phyloP scores from a whole-genome alignment of 2,329 filamentous ascomycete species.

The Stagonosporopsis chrysanthemi region DNA sequence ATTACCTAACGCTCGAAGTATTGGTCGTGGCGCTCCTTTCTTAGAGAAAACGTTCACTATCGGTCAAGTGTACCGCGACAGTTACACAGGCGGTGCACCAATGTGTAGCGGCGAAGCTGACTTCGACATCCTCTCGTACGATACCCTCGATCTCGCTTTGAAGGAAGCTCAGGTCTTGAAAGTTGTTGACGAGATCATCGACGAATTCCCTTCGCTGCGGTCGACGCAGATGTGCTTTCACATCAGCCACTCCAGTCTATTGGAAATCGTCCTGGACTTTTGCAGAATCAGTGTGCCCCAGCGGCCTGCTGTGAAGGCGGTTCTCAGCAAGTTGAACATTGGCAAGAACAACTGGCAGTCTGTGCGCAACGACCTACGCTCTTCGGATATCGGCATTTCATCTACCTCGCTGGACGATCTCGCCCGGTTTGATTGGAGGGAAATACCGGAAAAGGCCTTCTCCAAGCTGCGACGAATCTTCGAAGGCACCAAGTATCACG shows the following conservation, averaged over 20 bases:
- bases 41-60: conserved; percentile 85
- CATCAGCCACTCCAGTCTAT: conserved; percentile 84
- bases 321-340: conserved; percentile 86
- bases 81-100: conserved; percentile 79
- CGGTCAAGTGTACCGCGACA: conserved; percentile 85
- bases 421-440: conserved; percentile 87
- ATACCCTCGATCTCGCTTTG: conserved; percentile 80
- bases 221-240: conserved; percentile 84
- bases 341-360: conserved; percentile 82
- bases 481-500: conserved; percentile 61
- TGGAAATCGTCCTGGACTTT: conserved; percentile 88
- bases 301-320: conserved; percentile 77
- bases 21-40: conserved; percentile 73
- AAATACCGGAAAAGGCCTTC: conserved; percentile 76
- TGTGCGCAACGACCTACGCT: conserved; percentile 80
- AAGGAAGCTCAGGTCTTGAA: conserved; percentile 96
- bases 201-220: conserved; percentile 77
- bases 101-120: conserved; percentile 87
- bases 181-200: conserved; percentile 88
- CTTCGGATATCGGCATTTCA: conserved; percentile 80
- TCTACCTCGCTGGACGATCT: conserved; percentile 91
- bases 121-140: conserved; percentile 91
- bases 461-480: conserved; percentile 66
- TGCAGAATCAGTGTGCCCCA: conserved; percentile 78
- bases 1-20: conserved; percentile 82